Conservation (phyloP, 1,284 basidiomycete genomes). For the Rhodofomes roseus region DNA sequence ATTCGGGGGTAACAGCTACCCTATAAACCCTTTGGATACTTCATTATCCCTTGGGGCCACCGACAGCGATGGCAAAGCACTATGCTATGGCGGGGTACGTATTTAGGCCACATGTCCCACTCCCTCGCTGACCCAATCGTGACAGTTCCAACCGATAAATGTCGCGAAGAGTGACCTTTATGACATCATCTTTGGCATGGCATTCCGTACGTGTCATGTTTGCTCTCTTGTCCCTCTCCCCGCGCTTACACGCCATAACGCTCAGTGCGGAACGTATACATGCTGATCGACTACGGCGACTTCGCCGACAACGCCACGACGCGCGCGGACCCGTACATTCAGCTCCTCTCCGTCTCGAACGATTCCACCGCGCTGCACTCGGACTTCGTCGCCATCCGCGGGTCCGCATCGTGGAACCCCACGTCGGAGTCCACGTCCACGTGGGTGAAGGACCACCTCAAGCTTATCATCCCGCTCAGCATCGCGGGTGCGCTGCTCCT, state of each 20-base stretch:
- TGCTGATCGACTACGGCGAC: constrained; percentile 33
- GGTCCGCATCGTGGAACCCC: constrained; percentile 16
- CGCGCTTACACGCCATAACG: neutral
- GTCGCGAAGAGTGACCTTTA: constrained; percentile 17
- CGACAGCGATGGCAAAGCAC: constrained; percentile 12
- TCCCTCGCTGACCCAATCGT: neutral
- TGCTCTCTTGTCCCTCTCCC: too few relatives aligned
- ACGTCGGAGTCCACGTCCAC: neutral
- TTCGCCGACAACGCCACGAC: constrained; percentile 29
- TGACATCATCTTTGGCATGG: constrained; percentile 31
- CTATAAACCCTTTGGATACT: constrained; percentile 56
- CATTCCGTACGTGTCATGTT: constrained; percentile 26
- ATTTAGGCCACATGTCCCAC: neutral
- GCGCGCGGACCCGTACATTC: constrained; percentile 29
- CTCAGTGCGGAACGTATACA: constrained; percentile 33
- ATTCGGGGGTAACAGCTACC: constrained; percentile 46
- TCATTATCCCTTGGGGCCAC: constrained; percentile 20
- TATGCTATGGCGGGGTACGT: constrained; percentile 24
- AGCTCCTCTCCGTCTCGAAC: constrained; percentile 30
- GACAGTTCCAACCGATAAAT: constrained; percentile 27
- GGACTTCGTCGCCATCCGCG: constrained; percentile 30
- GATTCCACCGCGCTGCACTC: constrained; percentile 24
- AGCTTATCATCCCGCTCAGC: constrained; percentile 24
- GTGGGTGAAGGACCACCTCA: constrained; percentile 19
- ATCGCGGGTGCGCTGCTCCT: constrained; percentile 18